These are phyloP conservation scores for Sonneratia caseolaris DNA, from an alignment of 345 rosid species.

Conservation along the genomic window DNA sequence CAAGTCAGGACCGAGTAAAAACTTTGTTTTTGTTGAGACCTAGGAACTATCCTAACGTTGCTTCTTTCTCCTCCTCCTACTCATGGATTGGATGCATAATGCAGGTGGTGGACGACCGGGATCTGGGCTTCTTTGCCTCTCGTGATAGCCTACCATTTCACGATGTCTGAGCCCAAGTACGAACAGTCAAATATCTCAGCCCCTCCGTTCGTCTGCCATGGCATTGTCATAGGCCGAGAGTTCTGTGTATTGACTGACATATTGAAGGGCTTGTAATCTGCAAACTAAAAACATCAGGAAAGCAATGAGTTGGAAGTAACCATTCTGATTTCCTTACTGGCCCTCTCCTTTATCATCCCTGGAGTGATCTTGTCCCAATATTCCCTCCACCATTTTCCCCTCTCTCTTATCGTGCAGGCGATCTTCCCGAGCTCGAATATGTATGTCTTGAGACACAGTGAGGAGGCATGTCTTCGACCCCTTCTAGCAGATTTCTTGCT, in stretches of 20 bases:
- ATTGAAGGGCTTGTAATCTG: background rate
- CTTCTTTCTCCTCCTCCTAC: background rate
- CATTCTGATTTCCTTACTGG: background rate
- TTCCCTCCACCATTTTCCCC: no score
- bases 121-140: conserved; percentile 62
- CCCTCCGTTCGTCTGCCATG: no score
- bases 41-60: background rate
- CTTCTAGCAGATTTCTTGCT: no score
- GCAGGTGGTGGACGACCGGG: conserved; percentile 79
- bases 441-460: no score
- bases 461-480: no score
- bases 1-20: no score
- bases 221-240: background rate
- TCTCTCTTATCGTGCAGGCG: no score
- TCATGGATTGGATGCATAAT: background rate
- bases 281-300: background rate
- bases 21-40: background rate
- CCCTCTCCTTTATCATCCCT: no score
- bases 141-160: conserved; percentile 79
- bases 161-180: conserved; percentile 72
- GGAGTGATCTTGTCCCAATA: no score
- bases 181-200: conserved; percentile 15
- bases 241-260: background rate
- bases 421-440: no score
- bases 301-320: background rate